Percentiles rank a stretch among this genome's conserved stretches.
Evolutionary conservation across 306 rosid species (phyloP).

Genomic region (Casuarina glauca): DNA sequence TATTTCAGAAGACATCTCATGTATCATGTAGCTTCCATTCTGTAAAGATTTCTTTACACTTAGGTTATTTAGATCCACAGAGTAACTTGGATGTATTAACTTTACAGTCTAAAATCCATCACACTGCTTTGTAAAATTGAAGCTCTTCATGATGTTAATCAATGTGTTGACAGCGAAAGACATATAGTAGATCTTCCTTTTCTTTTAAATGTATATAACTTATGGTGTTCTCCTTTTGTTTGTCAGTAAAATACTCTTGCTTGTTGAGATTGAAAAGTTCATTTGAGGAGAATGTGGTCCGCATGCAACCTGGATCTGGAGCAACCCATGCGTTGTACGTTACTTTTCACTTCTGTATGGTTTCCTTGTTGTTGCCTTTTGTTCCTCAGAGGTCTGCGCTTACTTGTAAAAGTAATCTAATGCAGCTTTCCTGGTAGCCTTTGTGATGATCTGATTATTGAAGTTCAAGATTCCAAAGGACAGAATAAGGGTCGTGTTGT

Average conservation of each 20-base stretch:
- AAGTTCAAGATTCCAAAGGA: slow-evolving; percentile 37
- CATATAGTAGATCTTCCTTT: neutral
- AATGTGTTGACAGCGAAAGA: neutral
- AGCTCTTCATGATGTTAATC: neutral
- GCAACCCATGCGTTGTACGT: slow-evolving; percentile 36
- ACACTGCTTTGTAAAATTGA: neutral
- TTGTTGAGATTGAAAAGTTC: slow-evolving; percentile 39
- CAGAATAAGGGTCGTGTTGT: slow-evolving; percentile 25
- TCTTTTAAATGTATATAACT: neutral
- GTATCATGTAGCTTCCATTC: neutral
- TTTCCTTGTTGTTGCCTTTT: neutral
- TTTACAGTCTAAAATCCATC: neutral
- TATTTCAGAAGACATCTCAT: neutral
- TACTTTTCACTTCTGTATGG: neutral
- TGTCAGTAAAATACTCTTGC: slow-evolving; percentile 39
- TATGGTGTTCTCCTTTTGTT: neutral
- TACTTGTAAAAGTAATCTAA: neutral
- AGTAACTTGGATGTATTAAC: neutral
- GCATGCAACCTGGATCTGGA: slow-evolving; percentile 39
- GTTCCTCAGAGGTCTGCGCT: neutral
- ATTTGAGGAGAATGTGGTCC: slow-evolving; percentile 30
- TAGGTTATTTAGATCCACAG: neutral
- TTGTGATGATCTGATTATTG: slow-evolving; percentile 33
- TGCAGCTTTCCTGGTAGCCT: slow-evolving; percentile 38
- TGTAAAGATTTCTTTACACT: neutral